Evolutionary conservation across 345 rosid genomes (phyloP), one percentile per base, ranked within the genome.

Genomic region (Aquilaria sinensis): DNA sequence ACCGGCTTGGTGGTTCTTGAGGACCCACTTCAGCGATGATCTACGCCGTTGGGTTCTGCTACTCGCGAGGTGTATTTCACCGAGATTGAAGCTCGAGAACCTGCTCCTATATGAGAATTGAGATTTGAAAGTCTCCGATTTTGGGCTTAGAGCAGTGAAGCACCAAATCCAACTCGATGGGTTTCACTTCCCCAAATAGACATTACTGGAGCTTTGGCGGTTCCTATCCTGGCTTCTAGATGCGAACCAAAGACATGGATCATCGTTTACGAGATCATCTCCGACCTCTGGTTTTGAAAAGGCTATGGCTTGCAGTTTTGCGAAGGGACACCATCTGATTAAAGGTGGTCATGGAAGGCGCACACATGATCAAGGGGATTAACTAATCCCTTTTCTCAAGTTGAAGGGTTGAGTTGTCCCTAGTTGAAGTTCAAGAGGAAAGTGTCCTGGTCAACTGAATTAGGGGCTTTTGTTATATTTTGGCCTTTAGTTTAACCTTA

Each of bases 51-150:
- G 84, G 87, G 0, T 83, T 76, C 54, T 88, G 98, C 58, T 97
- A 93, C 72, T 77, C 88, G 4, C 79, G 83, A 15, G 96, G 96
- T 32, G 86, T 93, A 16, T 93, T 83, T 32, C 97, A 93, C 72
- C 90, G 98, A 1, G 98, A 93, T 71, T 93, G 68, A 93, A 93
- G 58, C 97, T 84, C 1, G 97, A 93, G 76, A 93, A 90, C 52
- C 87, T 93, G 58, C 85, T 93, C 48, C 81, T 93, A 12, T 97
- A 93, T 59, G 98, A 93, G 6, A 86, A 88, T 58, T 85, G 81
- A 77, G 74, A 86, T 9, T 46, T 89, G 30, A 90, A 88, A 58
- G 66, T 93, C 56, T 53, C 98, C 9, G 97, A 93, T 70, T 93
- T 93, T 74, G 97, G 97, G 5, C 90, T 93, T 66, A 81, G 94